Base-by-base conservation (phyloP, 345 rosid genomes). In the Moringa oleifera region DNA sequence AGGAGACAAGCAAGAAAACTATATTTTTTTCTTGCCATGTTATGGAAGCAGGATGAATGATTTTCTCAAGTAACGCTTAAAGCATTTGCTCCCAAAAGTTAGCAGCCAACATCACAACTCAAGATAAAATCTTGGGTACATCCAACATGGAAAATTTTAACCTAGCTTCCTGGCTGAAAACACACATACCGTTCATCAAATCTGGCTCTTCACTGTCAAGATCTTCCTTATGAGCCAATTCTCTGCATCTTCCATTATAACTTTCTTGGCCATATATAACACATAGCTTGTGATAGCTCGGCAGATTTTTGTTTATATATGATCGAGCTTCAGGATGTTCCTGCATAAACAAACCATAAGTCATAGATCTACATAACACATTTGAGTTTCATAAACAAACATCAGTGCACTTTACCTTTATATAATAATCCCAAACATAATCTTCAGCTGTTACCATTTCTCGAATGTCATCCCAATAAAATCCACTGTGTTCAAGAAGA, bases 221-320 rank as follows among this genome's bases (percentile, higher is more conserved):
- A 63, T 68, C 71, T n/a, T 60, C 55, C 59, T 54, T 36, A 24
- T 54, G 41, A 52, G 53, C 74, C 51, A 51, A 20, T 46, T 16
- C 25, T 24, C 64, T 45, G 53, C 69, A 60, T 68, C 73, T 65
- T 60, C 63, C 71, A 45, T 68, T 60, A 55, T 58, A 66, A 66
- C 58, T 71, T 68, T 76, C 84, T 76, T 71, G 62, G 36, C 79
- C 81, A 57, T 65, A 76, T 74, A 80, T 63, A 49, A 76, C 68
- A 55, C 77, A 80, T n/a, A 80, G 77, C 70, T 76, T 80, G 77
- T 71, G 80, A 71, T 71, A 76, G 77, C 75, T 69, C 3, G 79
- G 77, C 66, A 71, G 59, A 37, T 68, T 37, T 76, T 50, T 80
- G 51, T 66, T 71, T 71, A 64, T 76, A 56, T 73, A 80, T 22